Conservation (phyloP, 1,284 basidiomycete species). For the Leccinum cinnamomeum region DNA sequence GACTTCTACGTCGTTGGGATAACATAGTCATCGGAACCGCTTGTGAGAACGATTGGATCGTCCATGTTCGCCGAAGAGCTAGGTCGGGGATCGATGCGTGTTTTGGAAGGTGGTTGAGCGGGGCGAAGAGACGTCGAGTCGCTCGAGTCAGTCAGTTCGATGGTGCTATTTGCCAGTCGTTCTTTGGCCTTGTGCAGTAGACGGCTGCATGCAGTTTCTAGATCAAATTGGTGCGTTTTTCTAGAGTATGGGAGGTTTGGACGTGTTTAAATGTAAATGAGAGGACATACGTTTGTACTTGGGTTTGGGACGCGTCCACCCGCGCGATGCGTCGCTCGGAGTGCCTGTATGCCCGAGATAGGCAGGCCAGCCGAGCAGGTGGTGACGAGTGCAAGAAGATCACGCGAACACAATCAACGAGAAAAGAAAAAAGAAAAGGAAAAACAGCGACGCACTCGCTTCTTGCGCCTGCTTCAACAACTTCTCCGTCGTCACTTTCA, state of each 20-base stretch:
- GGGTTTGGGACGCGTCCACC: constrained; percentile 19
- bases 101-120: too few relatives aligned
- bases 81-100: neutral
- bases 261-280: neutral
- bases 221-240: constrained; percentile 1
- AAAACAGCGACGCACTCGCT: too few relatives aligned
- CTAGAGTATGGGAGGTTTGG: constrained; percentile 9
- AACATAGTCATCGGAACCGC: constrained; percentile 23
- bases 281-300: constrained; percentile 21
- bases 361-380: neutral
- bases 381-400: too few relatives aligned
- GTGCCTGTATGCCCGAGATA: constrained; percentile 4
- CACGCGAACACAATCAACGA: neutral
- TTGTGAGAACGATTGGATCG: constrained; percentile 29
- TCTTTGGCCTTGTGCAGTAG: neutral
- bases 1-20: neutral
- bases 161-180: too few relatives aligned
- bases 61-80: neutral
- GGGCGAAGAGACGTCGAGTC: neutral
- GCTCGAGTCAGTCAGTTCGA: too few relatives aligned
- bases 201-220: constrained; percentile 9
- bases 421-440: neutral
- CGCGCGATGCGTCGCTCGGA: constrained; percentile 4
- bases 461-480: too few relatives aligned
- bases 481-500: neutral